Percentiles rank a stretch among this genome's conserved stretches.
These are phyloP conservation scores for Hirsutella thompsonii DNA, from an alignment of 2,329 filamentous ascomycete species.

Conservation along the genomic window DNA sequence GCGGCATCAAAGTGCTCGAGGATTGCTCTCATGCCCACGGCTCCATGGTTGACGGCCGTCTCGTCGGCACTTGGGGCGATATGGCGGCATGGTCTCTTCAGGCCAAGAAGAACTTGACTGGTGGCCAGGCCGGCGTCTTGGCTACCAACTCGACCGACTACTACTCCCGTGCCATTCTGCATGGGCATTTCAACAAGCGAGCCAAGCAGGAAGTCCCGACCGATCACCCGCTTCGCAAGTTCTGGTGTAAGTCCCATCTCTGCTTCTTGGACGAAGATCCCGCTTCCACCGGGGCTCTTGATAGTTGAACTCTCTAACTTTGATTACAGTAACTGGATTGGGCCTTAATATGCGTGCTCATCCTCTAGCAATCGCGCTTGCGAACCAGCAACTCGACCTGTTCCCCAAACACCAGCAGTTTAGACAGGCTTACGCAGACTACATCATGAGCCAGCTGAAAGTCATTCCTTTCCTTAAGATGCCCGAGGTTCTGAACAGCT, in stretches of 20 bases:
- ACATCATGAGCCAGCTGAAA: not conserved
- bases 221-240: constrained; percentile 1
- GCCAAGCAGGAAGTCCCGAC: constrained; percentile 1
- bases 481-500: not conserved
- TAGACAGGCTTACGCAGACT: not conserved
- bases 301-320: too few species aligned
- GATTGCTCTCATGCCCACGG: constrained; percentile 4
- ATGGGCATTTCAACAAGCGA: constrained; percentile 3
- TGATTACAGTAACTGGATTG: constrained; percentile 1
- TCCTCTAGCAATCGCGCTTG: constrained; percentile 1
- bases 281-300: too few species aligned
- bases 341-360: constrained; percentile 3
- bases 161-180: constrained; percentile 1
- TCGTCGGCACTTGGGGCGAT: constrained; percentile 3
- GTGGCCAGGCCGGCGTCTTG: constrained; percentile 2
- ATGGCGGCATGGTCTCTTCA: constrained; percentile 3
- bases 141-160: constrained; percentile 2
- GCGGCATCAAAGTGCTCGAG: constrained; percentile 2
- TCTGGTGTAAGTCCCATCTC: not conserved
- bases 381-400: not conserved
- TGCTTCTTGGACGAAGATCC: not conserved
- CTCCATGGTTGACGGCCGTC: constrained; percentile 1
- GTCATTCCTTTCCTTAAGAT: constrained; percentile 2
- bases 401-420: not conserved
- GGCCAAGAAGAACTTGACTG: constrained; percentile 2